Evolutionary conservation across 345 rosid species (phyloP).

Genomic region (Cochlearia excelsa): DNA sequence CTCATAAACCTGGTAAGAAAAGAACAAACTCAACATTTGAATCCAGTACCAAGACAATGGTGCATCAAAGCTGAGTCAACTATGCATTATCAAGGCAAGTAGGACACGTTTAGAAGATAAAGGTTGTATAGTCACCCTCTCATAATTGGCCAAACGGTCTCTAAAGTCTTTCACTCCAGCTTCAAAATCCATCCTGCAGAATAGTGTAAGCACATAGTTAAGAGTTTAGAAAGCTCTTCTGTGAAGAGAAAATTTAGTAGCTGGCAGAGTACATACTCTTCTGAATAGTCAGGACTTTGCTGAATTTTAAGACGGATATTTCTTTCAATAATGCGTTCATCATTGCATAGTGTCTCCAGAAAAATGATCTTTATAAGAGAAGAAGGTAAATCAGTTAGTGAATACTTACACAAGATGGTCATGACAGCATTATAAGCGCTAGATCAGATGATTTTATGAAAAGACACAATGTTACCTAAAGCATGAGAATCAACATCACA

Average conservation of each 20-base stretch:
- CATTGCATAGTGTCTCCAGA: conserved; percentile 96
- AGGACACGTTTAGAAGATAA: conserved; percentile 20
- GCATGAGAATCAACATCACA: conserved; percentile 18
- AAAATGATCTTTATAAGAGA: conserved; percentile 69
- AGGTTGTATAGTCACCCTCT: conserved; percentile 49
- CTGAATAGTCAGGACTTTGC: conserved; percentile 98
- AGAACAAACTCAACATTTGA: conserved; percentile 19
- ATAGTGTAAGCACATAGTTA: conserved; percentile 32
- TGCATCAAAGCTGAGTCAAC: conserved; percentile 12
- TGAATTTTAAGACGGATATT: conserved; percentile 97
- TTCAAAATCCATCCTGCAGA: conserved; percentile 85
- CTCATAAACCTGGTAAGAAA: conserved; percentile 76
- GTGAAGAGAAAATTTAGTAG: conserved; percentile 22
- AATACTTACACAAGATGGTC: background rate
- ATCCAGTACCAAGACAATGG: conserved; percentile 18
- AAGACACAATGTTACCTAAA: conserved; percentile 1
- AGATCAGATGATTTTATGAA: conserved; percentile 5
- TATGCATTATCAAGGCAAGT: conserved; percentile 16
- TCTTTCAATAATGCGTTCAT: conserved; percentile 86
- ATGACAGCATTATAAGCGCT: conserved; percentile 14
- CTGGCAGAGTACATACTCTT: conserved; percentile 59
- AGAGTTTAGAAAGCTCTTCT: conserved; percentile 9
- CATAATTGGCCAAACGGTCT: conserved; percentile 82
- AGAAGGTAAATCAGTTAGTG: conserved; percentile 17
- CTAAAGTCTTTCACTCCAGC: conserved; percentile 86